A percentile compares a stretch with the other conserved stretches of the same genome.
Evolutionary conservation across 139 green algal genomes (phyloP).

Genomic region (Chlamydomonas sphaeroides): DNA sequence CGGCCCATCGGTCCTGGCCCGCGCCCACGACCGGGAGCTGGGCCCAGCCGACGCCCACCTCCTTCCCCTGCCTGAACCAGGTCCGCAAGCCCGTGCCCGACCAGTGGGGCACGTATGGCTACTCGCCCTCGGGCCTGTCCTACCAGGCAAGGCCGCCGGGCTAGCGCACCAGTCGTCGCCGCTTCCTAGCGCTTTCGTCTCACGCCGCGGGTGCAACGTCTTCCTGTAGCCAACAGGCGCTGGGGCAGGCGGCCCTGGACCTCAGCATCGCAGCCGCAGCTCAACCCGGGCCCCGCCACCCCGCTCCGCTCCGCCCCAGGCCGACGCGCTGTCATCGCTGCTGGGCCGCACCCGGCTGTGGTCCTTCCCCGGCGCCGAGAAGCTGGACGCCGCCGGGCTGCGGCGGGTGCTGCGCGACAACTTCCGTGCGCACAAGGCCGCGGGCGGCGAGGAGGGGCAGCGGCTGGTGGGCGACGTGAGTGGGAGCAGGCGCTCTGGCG

Average conservation of each 20-base stretch:
- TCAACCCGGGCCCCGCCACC: no score
- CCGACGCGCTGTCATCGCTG: no score
- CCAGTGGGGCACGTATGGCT: conserved; percentile 13
- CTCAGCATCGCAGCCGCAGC: no score
- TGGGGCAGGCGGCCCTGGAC: no score
- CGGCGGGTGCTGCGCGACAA: conserved; percentile 21
- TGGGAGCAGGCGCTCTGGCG: conserved; percentile 8
- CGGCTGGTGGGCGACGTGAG: conserved; percentile 9
- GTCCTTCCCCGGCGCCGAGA: neutral
- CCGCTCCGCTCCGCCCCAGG: no score
- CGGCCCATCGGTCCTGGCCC: no score
- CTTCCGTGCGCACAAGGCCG: neutral
- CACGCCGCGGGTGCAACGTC: no score
- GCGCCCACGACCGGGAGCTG: no score
- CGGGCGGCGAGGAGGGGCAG: neutral
- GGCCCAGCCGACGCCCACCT: no score
- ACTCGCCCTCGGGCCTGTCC: neutral
- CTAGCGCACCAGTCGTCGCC: no score
- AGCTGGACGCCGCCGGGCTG: neutral
- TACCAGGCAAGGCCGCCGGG: neutral
- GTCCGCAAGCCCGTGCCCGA: conserved; percentile 31
- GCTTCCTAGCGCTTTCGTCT: no score
- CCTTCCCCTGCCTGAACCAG: neutral
- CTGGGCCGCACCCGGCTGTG: conserved; percentile 9
- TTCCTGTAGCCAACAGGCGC: no score